phyloP scores from a whole-genome alignment of 2,329 filamentous ascomycete genomes.

The Verticillium nonalfalfae region DNA sequence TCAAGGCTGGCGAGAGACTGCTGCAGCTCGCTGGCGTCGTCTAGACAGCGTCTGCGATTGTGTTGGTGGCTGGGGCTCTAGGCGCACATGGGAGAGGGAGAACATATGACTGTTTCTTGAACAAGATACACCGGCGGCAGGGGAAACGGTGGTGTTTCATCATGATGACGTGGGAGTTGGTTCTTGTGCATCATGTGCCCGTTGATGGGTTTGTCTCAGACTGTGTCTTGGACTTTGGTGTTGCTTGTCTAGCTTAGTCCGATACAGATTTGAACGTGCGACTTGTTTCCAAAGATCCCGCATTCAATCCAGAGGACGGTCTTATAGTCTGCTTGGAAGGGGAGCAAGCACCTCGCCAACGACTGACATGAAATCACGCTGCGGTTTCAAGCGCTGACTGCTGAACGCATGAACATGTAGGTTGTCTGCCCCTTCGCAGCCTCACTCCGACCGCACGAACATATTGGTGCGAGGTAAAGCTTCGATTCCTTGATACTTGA shows the following conservation, averaged over 20 bases:
- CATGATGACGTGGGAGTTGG: neutral
- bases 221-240: neutral
- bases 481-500: too few relatives aligned
- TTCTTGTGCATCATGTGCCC: neutral
- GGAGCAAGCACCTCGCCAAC: too few relatives aligned
- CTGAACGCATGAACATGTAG: too few relatives aligned
- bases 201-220: neutral
- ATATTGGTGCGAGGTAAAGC: too few relatives aligned
- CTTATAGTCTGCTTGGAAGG: too few relatives aligned
- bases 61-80: neutral
- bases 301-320: neutral
- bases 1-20: constrained; percentile 52
- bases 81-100: neutral
- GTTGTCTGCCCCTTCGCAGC: too few relatives aligned
- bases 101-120: neutral
- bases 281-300: neutral
- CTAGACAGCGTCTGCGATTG: neutral
- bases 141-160: neutral
- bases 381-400: too few relatives aligned
- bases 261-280: neutral
- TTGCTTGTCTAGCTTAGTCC: neutral
- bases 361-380: too few relatives aligned
- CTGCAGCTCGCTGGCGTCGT: constrained; percentile 38
- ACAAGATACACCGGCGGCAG: neutral
- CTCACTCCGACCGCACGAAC: too few relatives aligned